A percentile compares a stretch with the other conserved stretches of the same genome.
These are phyloP conservation scores for Ceriops zippeliana DNA, from an alignment of 345 rosid genomes.

Conservation along the genomic window DNA sequence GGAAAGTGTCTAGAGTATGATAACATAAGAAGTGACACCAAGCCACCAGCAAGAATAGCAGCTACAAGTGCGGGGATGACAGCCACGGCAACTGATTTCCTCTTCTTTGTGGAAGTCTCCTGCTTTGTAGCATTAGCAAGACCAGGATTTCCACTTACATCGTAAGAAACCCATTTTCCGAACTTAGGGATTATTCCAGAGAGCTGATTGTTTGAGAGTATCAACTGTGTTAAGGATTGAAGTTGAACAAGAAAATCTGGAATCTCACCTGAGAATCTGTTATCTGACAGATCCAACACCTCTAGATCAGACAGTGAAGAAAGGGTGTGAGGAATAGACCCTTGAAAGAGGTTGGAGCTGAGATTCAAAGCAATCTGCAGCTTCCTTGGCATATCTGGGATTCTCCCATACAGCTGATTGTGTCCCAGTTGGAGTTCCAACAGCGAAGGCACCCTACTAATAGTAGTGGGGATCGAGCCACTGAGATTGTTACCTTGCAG, in stretches of 20 bases:
- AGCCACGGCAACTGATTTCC: constrained; percentile 31
- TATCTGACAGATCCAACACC: constrained; percentile 71
- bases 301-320: constrained; percentile 41
- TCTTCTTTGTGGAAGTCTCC: constrained; percentile 6
- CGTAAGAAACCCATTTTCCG: constrained; percentile 14
- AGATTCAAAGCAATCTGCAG: constrained; percentile 75
- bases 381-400: constrained; percentile 53
- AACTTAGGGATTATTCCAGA: constrained; percentile 47
- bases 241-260: constrained; percentile 29
- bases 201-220: constrained; percentile 60
- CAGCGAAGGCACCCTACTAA: constrained; percentile 31
- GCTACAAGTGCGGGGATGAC: constrained; percentile 37
- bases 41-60: constrained; percentile 28
- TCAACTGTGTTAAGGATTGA: constrained; percentile 41
- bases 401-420: constrained; percentile 48
- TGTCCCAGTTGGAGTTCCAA: constrained; percentile 74
- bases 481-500: constrained; percentile 53
- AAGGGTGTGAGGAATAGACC: constrained; percentile 42
- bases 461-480: constrained; percentile 52
- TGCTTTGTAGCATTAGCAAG: constrained; percentile 8
- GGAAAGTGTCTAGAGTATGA: constrained; percentile 39
- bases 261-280: constrained; percentile 48
- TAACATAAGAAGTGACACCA: constrained; percentile 26
- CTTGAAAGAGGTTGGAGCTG: constrained; percentile 57
- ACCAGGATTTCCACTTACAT: constrained; percentile 38